Base-by-base conservation (phyloP, 306 rosid species). In the Prunus padus region DNA sequence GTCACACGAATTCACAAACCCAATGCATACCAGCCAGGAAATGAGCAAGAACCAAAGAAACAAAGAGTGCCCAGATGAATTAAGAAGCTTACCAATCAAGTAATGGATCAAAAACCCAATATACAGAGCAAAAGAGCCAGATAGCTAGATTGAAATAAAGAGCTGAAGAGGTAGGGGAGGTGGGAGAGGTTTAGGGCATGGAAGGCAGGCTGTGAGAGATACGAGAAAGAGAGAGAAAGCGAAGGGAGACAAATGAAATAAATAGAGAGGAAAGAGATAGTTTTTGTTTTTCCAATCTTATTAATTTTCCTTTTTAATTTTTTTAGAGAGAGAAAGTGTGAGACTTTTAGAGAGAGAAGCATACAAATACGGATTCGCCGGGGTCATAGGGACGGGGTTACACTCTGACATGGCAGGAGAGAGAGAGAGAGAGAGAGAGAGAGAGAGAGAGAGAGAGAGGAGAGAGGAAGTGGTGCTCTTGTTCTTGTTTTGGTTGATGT, bases 391-490 rank as follows among this genome's bases (percentile, higher is more conserved):
- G 93, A 86, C 93, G 89, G 91, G 94, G 88, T 86, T 87, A 79
- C 90, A 66, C 89, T 84, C 97, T 93, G 97, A 93, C 98, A 91
- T 88, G 98, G 96, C 96, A 89, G 83, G 80, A 71, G 87, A 82
- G 90, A 87, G 87, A 82, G 83, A 47, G 80, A 66, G 49, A 75
- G 75, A 49, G 57, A 16, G 22, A 51, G 20, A 50, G 20, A 50
- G 20, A 49, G 57, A 16, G 22, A 51, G 20, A 50, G 20, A 50
- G 20, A 51, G 59, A 52, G 59, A 18, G 4, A 16, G 50, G 72
- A 56, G 79, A 20, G 78, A 11, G 54, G 13, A 22, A 14, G 73
- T 47, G 59, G 62, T 50, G 55, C 67, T 65, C 28, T 28, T 49
- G 55, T 67, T 73, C 60, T 44, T 59, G 74, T 79, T 66, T n/a